These are phyloP conservation scores for Papiliotrema fonsecae DNA, from an alignment of 1,284 basidiomycete genomes.

Conservation along the genomic window DNA sequence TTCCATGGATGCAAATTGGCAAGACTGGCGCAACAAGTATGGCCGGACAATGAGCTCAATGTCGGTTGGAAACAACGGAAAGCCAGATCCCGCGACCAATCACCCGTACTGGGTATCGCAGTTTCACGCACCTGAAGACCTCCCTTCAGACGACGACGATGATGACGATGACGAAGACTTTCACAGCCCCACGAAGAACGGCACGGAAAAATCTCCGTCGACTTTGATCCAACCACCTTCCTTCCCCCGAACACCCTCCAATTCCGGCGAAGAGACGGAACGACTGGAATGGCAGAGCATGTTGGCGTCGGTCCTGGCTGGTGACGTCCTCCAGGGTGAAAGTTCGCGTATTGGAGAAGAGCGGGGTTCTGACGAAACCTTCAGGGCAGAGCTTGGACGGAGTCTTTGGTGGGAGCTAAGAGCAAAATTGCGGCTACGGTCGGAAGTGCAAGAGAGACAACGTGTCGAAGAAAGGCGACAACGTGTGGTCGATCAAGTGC, in stretches of 20 bases:
- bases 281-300: conserved; percentile 71
- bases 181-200: not conserved
- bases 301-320: conserved; percentile 83
- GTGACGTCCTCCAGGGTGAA: conserved; percentile 88
- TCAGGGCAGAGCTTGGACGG: conserved; percentile 60
- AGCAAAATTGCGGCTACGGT: conserved; percentile 74
- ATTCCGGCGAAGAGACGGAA: conserved; percentile 3
- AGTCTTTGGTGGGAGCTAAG: conserved; percentile 86
- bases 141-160: conserved; percentile 4
- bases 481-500: conserved; percentile 71
- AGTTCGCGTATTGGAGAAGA: conserved; percentile 74
- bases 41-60: not conserved
- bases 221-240: not conserved
- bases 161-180: not conserved
- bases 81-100: not conserved
- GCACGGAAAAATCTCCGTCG: not conserved
- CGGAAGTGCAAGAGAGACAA: conserved; percentile 75
- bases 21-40: conserved; percentile 2
- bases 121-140: not conserved
- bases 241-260: not conserved
- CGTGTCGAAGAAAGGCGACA: conserved; percentile 76
- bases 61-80: not conserved
- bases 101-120: conserved; percentile 1
- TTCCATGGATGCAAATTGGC: not conserved
- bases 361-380: conserved; percentile 63